These are phyloP conservation scores for Asterionellopsis glacialis DNA, from an alignment of 108 stramenopile species.

Conservation along the genomic window DNA sequence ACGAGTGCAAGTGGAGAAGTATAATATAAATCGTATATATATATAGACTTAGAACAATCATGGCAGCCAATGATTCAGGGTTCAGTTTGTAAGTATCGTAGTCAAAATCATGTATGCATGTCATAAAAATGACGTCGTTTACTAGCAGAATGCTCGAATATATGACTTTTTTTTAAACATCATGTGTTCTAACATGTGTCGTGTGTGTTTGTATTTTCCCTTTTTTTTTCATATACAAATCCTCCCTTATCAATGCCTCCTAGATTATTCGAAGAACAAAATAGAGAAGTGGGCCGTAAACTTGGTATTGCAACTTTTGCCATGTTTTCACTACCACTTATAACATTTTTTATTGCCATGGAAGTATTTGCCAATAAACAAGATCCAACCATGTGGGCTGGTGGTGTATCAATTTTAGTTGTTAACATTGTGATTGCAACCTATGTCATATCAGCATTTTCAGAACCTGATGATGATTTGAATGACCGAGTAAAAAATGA, in stretches of 20 bases:
- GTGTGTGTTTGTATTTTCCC: no score
- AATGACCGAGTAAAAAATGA: slow-evolving; percentile 4
- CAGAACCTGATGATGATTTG: slow-evolving; percentile 33
- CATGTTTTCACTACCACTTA: slow-evolving; percentile 53
- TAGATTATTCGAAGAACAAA: slow-evolving; percentile 47
- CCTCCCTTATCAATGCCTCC: neutral
- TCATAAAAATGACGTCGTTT: no score
- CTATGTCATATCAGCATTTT: slow-evolving; percentile 41
- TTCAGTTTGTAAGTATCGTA: no score
- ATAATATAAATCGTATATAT: no score
- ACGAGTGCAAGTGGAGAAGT: no score
- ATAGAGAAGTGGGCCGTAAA: slow-evolving; percentile 42
- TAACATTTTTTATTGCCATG: slow-evolving; percentile 34
- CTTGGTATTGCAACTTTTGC: slow-evolving; percentile 44
- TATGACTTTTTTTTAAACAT: no score
- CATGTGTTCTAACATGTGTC: no score
- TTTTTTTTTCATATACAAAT: neutral
- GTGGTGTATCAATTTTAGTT: slow-evolving; percentile 39
- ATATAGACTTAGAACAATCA: no score
- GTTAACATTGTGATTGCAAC: slow-evolving; percentile 47
- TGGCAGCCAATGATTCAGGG: no score
- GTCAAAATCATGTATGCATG: no score
- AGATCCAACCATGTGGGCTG: slow-evolving; percentile 50
- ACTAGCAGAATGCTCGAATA: no score
- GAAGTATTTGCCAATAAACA: slow-evolving; percentile 28